A percentile compares a stretch with the other conserved stretches of the same genome.
phyloP scores from a whole-genome alignment of 306 rosid species.

The Ochetophila trinervis region DNA sequence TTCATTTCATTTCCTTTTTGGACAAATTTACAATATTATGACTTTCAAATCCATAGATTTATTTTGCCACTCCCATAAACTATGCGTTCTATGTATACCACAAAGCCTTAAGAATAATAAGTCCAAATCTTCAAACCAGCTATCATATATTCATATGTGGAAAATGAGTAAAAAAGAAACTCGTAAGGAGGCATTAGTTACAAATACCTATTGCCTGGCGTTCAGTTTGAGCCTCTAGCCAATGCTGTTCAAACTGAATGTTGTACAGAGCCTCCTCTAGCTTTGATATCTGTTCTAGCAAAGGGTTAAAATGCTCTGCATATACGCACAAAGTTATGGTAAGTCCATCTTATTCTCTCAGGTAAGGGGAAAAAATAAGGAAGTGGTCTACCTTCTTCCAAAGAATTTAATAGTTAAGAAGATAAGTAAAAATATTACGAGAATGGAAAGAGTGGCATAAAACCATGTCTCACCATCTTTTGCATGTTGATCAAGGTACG shows the following conservation, averaged over 20 bases:
- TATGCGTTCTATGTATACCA: too few relatives aligned
- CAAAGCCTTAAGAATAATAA: too few relatives aligned
- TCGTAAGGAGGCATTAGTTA: not conserved
- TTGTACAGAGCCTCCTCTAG: conserved; percentile 74
- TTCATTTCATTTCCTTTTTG: too few relatives aligned
- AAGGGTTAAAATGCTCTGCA: conserved; percentile 62
- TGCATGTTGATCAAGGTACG: conserved; percentile 50
- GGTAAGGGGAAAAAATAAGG: too few relatives aligned
- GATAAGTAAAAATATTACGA: not conserved
- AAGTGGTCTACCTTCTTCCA: not conserved
- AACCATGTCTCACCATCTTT: conserved; percentile 45
- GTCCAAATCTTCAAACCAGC: too few relatives aligned
- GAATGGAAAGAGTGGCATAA: not conserved
- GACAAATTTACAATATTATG: too few relatives aligned
- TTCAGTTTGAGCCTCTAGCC: conserved; percentile 83
- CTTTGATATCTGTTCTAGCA: conserved; percentile 57
- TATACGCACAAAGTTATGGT: conserved; percentile 13
- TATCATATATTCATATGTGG: not conserved
- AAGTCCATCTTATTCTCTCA: not conserved
- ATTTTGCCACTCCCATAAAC: too few relatives aligned
- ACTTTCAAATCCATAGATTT: too few relatives aligned
- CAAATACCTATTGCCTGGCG: conserved; percentile 60
- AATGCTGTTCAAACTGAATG: conserved; percentile 80
- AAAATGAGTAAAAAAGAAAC: not conserved
- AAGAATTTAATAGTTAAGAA: not conserved